These are phyloP conservation scores for Gossypium gossypioides DNA, from an alignment of 441 rosid species.

Conservation along the genomic window DNA sequence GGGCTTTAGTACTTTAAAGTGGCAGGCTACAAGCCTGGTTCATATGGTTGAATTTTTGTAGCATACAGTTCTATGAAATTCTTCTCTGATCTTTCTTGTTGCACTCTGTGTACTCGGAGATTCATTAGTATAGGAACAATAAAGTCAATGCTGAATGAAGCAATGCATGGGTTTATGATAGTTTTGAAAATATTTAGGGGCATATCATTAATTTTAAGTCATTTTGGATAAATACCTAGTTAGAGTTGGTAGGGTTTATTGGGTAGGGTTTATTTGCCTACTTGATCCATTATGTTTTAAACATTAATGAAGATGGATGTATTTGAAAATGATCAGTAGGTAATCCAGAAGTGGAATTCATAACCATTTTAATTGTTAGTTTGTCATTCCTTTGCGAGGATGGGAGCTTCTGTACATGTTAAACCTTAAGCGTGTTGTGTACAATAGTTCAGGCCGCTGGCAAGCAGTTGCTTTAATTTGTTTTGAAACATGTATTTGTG, in stretches of 20 bases:
- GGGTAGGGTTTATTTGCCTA: not conserved
- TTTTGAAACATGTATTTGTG: not conserved
- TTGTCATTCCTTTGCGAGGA: not conserved
- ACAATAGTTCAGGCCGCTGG: not conserved
- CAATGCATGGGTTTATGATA: too few relatives aligned
- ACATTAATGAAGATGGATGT: not conserved
- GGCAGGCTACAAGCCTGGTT: not conserved
- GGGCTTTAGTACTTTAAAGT: slow-evolving; percentile 3
- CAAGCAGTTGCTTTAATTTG: not conserved
- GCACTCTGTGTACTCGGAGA: not conserved
- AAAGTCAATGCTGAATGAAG: too few relatives aligned
- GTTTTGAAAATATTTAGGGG: not conserved
- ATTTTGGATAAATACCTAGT: not conserved
- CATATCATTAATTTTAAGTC: not conserved
- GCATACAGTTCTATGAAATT: not conserved
- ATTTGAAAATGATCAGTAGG: not conserved
- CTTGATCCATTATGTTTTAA: not conserved
- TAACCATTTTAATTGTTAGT: slow-evolving; percentile 1
- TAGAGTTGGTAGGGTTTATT: not conserved
- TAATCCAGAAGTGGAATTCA: not conserved
- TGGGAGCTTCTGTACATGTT: not conserved
- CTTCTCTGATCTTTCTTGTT: not conserved
- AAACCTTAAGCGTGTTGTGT: not conserved
- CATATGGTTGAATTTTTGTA: not conserved
- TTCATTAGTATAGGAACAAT: not conserved